Evolutionary conservation across 192 early-diverging fungal species (phyloP), one percentile per base, ranked within the genome.

Genomic region (Podila minutissima): DNA sequence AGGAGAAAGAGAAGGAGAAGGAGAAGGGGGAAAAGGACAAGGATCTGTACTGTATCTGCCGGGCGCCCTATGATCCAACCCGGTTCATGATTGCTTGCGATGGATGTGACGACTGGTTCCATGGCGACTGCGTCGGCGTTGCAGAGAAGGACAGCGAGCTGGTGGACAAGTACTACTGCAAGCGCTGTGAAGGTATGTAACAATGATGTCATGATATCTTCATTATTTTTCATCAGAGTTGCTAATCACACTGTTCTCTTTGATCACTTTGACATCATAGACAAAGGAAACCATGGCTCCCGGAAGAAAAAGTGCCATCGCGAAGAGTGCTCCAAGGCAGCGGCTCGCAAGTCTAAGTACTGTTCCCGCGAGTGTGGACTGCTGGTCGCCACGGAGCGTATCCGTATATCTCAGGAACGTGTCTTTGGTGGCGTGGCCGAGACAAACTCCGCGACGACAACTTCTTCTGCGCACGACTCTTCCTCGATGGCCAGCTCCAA

Each of bases 41-140:
- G 1, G 71, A 83, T 33, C 61, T 88, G 17, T 92, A 90, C 66
- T 94, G 93, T 64, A 70, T 92, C 15, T 94, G 93, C 62, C 86
- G 84, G 15, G 74, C 78, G 24, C 79, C 83, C 2, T 88, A 88
- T 68, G 90, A 90, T 67, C 81, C 72, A 4, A 82, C 75, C 32
- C 75, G 86, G 20, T 89, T 89, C 55, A 95, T 95, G 94, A 93
- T 95, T 77, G 88, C 86, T 2, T 95, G 94, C 78, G 94, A 95
- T 67, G 74, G 69, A 17, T 95, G 94, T 62, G 87, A 91, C 66
- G 88, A 88, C 60, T 95, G 94, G 94, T 95, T 85, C 70, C 94
- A 95, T 84, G 92, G 92, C 32, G 85, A 84, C 20, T 95, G 94
- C 64, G 89, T 95, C 7, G 87, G 89, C 12, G 83, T 95, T 35